Percentiles rank a stretch among this genome's conserved stretches.
Conservation (phyloP, 805 yeast genomes). For the Isabelozyma heimii region DNA sequence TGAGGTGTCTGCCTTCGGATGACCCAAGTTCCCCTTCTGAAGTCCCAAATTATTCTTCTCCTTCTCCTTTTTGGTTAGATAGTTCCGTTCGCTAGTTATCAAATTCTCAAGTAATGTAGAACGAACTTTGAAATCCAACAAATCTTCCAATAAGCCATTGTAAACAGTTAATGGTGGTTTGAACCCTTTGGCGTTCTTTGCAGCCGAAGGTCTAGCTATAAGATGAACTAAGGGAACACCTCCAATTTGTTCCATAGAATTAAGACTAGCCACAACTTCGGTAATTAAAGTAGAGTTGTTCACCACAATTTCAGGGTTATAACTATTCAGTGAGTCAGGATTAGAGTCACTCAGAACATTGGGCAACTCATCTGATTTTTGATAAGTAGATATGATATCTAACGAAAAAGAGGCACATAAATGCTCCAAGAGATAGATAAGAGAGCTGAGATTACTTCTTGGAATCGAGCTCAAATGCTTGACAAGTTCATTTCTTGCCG, state of each 20-base stretch:
- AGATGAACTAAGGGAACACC: conserved; percentile 40
- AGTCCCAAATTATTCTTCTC: conserved; percentile 24
- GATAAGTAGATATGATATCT: conserved; percentile 21
- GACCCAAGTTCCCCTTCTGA: conserved; percentile 14
- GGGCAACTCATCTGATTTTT: conserved; percentile 20
- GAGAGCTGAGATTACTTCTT: conserved; percentile 36
- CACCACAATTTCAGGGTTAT: conserved; percentile 9
- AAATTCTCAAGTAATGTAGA: conserved; percentile 14
- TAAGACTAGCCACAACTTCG: conserved; percentile 15
- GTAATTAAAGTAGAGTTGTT: conserved; percentile 3
- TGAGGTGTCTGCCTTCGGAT: background rate
- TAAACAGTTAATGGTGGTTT: conserved; percentile 36
- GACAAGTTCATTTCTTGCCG: conserved; percentile 15
- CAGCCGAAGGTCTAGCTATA: conserved; percentile 38
- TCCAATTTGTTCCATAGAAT: conserved; percentile 35
- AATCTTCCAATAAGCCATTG: conserved; percentile 20
- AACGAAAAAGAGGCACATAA: conserved; percentile 22
- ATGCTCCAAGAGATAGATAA: conserved; percentile 35
- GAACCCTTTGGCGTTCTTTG: conserved; percentile 34
- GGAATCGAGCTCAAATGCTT: conserved; percentile 32
- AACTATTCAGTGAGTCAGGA: too few relatives aligned
- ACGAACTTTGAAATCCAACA: conserved; percentile 23
- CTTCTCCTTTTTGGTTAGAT: conserved; percentile 24
- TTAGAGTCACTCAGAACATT: too few relatives aligned
- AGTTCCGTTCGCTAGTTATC: conserved; percentile 26